phyloP scores from a whole-genome alignment of 2,329 filamentous ascomycete species.

The Botryotinia calthae region DNA sequence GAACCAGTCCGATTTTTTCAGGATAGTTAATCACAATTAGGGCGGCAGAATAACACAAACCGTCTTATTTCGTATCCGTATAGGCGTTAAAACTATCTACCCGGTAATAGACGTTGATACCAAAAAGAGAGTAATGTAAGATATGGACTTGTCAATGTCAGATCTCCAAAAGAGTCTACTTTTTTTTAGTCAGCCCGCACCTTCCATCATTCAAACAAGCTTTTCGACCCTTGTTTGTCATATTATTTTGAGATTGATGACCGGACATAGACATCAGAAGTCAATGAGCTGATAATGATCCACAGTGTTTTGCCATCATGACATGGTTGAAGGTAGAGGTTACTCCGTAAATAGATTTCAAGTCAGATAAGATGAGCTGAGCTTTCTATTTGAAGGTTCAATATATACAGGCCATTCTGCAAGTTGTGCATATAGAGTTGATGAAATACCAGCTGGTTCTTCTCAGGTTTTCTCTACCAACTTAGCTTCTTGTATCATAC shows the following conservation, averaged over 20 bases:
- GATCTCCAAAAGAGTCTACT: background rate
- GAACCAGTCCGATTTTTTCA: slow-evolving; percentile 14
- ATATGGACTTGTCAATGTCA: slow-evolving; percentile 11
- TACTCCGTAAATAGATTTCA: slow-evolving; percentile 22
- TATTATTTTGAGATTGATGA: slow-evolving; percentile 18
- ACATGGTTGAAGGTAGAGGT: slow-evolving; percentile 14
- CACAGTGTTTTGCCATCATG: slow-evolving; percentile 16
- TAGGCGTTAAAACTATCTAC: slow-evolving; percentile 4
- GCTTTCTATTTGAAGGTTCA: background rate
- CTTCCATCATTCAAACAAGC: slow-evolving; percentile 17
- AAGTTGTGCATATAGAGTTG: slow-evolving; percentile 15
- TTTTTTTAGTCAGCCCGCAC: slow-evolving; percentile 13
- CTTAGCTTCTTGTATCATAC: slow-evolving; percentile 17
- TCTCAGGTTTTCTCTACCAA: slow-evolving; percentile 1
- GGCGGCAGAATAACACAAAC: slow-evolving; percentile 6
- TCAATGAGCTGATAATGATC: slow-evolving; percentile 19
- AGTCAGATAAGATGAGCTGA: slow-evolving; percentile 18
- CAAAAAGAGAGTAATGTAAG: slow-evolving; percentile 12
- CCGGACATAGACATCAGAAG: slow-evolving; percentile 21
- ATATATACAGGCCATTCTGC: background rate
- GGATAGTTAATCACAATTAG: slow-evolving; percentile 9
- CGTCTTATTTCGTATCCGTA: slow-evolving; percentile 21
- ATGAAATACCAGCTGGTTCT: slow-evolving; percentile 16
- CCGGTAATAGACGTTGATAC: slow-evolving; percentile 14
- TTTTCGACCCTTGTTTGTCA: slow-evolving; percentile 19